Evolutionary conservation across 257 asterid species (phyloP).

Genomic region (Ajuga chamaepitys): DNA sequence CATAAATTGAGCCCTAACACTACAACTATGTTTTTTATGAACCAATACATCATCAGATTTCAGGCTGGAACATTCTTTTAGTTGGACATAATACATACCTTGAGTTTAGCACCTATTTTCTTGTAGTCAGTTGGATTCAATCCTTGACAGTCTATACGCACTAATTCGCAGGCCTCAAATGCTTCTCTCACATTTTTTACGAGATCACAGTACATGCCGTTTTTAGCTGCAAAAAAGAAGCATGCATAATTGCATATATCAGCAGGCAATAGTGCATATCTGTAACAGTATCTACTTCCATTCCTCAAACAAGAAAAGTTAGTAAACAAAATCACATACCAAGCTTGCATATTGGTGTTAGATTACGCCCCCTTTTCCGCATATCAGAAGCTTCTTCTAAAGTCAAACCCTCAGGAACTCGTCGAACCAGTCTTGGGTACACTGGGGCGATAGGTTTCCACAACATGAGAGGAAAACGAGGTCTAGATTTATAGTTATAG

Average conservation of each 20-base stretch:
- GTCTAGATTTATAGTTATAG: constrained; percentile 68
- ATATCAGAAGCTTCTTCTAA: constrained; percentile 69
- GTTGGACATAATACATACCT: constrained; percentile 30
- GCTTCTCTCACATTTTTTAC: constrained; percentile 76
- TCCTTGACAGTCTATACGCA: constrained; percentile 81
- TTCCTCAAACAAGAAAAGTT: constrained; percentile 2
- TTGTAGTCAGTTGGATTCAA: constrained; percentile 73
- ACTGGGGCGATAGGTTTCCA: constrained; percentile 90
- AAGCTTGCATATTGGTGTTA: constrained; percentile 78
- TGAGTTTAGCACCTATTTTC: constrained; percentile 90
- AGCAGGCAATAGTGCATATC: constrained; percentile 9
- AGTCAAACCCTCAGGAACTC: constrained; percentile 77
- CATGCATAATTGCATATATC: background rate
- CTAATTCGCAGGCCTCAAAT: constrained; percentile 90
- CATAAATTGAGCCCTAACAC: too few species aligned
- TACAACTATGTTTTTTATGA: too few species aligned
- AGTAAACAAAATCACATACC: constrained; percentile 33
- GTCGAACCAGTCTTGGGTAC: constrained; percentile 70
- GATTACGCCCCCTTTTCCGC: constrained; percentile 73
- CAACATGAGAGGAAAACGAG: constrained; percentile 81
- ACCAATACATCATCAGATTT: too few species aligned
- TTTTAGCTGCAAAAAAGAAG: constrained; percentile 61
- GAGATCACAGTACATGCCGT: constrained; percentile 74
- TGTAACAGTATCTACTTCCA: background rate
- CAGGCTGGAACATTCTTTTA: background rate